These are phyloP conservation scores for Edaphochlamys debaryana DNA, from an alignment of 139 green algal species.

Conservation along the genomic window DNA sequence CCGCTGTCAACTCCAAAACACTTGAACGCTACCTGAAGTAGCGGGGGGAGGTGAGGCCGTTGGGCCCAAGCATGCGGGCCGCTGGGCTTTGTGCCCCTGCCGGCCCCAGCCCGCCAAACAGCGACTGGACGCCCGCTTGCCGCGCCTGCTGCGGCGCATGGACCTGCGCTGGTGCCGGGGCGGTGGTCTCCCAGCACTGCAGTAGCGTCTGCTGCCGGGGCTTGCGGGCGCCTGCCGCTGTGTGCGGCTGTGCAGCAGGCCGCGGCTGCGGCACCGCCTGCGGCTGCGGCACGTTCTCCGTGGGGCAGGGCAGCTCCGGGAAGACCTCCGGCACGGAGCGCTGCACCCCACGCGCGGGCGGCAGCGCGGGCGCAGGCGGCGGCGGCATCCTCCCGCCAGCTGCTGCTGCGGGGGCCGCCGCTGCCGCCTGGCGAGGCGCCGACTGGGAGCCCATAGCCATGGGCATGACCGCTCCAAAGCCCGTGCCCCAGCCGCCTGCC, in stretches of 20 bases:
- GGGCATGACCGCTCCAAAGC: not conserved
- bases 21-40: slow-evolving; percentile 19
- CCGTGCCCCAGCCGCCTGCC: not conserved
- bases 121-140: too few species aligned
- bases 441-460: not conserved
- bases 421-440: not conserved
- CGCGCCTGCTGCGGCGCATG: too few species aligned
- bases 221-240: not conserved
- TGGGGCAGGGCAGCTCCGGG: too few species aligned
- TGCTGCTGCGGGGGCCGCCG: not conserved
- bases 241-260: not conserved
- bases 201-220: slow-evolving; percentile 6
- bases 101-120: too few species aligned
- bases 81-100: not conserved
- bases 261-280: not conserved
- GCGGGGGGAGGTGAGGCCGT: not conserved
- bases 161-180: not conserved
- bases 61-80: slow-evolving; percentile 3
- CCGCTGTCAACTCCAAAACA: too few species aligned
- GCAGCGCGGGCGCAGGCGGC: not conserved
- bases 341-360: not conserved
- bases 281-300: too few species aligned
- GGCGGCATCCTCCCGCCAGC: not conserved
- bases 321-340: not conserved
- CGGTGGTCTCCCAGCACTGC: slow-evolving; percentile 1